phyloP scores from a whole-genome alignment of 148 eudicot species.

The Rhododendron molle region DNA sequence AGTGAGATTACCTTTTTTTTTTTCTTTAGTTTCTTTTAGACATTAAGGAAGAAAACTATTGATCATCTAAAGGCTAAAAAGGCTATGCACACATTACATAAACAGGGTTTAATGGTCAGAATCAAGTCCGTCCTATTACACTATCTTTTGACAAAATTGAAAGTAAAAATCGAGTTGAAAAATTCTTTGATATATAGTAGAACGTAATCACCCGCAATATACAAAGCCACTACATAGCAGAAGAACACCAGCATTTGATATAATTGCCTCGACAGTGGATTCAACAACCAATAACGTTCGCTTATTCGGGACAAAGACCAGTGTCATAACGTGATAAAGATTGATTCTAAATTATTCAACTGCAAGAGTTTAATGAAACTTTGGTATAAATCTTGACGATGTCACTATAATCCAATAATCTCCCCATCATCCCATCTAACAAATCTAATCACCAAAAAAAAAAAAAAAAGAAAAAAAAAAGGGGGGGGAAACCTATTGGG shows the following conservation, averaged over 20 bases:
- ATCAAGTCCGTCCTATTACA: background rate
- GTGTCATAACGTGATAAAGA: background rate
- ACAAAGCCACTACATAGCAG: background rate
- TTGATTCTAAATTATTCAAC: background rate
- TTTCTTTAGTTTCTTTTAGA: background rate
- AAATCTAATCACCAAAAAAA: background rate
- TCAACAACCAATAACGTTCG: background rate
- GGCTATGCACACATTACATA: background rate
- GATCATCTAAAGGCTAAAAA: background rate
- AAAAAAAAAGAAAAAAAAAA: background rate
- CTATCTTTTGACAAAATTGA: too few species aligned
- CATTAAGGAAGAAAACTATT: background rate
- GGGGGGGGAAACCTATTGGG: too few species aligned
- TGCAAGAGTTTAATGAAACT: background rate
- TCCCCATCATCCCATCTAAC: constrained; percentile 1
- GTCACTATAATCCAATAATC: background rate
- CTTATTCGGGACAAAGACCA: background rate
- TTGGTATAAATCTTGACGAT: background rate
- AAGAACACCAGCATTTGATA: background rate
- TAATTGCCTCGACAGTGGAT: background rate
- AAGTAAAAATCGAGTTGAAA: too few species aligned
- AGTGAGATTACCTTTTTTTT: background rate
- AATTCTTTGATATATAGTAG: too few species aligned
- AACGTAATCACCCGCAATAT: too few species aligned
- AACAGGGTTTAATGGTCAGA: background rate